These are phyloP conservation scores for Sesbania bispinosa DNA, from an alignment of 306 rosid species.

Conservation along the genomic window DNA sequence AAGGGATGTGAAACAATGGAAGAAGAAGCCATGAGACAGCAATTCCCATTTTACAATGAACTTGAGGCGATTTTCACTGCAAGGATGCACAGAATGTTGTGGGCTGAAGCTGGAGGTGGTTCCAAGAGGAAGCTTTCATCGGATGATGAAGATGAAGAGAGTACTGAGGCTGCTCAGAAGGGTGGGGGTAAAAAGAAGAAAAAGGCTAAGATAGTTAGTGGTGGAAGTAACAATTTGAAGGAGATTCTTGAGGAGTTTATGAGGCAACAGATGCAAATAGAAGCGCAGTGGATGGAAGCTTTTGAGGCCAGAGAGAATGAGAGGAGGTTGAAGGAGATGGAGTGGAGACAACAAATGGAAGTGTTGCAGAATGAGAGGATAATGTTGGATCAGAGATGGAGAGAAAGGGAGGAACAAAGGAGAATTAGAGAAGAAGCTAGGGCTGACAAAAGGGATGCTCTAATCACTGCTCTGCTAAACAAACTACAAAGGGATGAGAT, in stretches of 20 bases:
- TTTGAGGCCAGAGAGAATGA: conserved; percentile 75
- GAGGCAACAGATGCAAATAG: conserved; percentile 74
- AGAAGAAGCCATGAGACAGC: conserved; percentile 57
- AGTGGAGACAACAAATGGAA: conserved; percentile 83
- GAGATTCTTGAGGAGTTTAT: conserved; percentile 70
- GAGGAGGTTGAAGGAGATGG: conserved; percentile 70
- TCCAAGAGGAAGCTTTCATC: conserved; percentile 61
- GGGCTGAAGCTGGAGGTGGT: conserved; percentile 61
- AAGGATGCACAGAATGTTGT: conserved; percentile 69
- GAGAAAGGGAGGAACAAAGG: conserved; percentile 86
- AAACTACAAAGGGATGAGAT: conserved; percentile 50
- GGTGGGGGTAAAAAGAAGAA: conserved; percentile 40
- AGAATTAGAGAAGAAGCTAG: conserved; percentile 85
- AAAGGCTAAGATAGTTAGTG: conserved; percentile 31
- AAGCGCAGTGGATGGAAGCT: conserved; percentile 79
- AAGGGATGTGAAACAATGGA: conserved; percentile 91
- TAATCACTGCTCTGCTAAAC: conserved; percentile 61
- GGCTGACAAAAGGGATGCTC: conserved; percentile 85
- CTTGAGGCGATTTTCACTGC: conserved; percentile 55
- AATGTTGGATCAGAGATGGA: conserved; percentile 78
- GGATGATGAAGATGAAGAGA: conserved; percentile 59
- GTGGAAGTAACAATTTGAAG: conserved; percentile 33
- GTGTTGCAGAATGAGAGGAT: conserved; percentile 82
- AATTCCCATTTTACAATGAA: conserved; percentile 82
- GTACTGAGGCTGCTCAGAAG: conserved; percentile 43